Evolutionary conservation across 202 grass and related monocot species (phyloP).

Genomic region (Panicum hallii): DNA sequence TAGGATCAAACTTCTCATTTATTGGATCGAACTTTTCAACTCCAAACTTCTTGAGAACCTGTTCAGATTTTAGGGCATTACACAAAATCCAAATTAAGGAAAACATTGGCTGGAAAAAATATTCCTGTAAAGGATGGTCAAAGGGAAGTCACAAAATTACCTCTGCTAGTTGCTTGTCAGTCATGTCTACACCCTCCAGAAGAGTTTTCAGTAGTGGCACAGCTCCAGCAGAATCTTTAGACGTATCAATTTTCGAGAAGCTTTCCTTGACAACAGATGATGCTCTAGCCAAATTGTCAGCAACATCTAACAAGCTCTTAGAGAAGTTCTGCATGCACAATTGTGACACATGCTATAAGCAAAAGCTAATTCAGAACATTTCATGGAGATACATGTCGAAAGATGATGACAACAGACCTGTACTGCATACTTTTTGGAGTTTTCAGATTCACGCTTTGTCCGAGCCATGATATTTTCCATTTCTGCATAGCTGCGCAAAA

Average conservation of each 20-base stretch:
- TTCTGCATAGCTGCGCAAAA: slow-evolving; percentile 85
- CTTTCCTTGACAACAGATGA: slow-evolving; percentile 92
- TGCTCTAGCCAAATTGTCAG: slow-evolving; percentile 91
- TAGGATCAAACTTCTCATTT: slow-evolving; percentile 85
- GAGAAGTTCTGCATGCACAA: slow-evolving; percentile 69
- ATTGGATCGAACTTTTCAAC: slow-evolving; percentile 79
- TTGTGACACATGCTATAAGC: slow-evolving; percentile 23
- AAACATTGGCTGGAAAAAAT: neutral
- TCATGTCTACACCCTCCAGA: slow-evolving; percentile 94
- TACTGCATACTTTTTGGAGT: slow-evolving; percentile 84
- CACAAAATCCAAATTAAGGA: slow-evolving; percentile 19
- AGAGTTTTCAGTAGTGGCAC: slow-evolving; percentile 77
- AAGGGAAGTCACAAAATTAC: slow-evolving; percentile 40
- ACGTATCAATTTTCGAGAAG: slow-evolving; percentile 74
- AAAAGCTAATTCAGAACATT: slow-evolving; percentile 28
- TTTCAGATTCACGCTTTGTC: slow-evolving; percentile 93
- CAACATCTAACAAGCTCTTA: slow-evolving; percentile 90
- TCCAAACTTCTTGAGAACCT: slow-evolving; percentile 93
- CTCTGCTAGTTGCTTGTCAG: slow-evolving; percentile 91
- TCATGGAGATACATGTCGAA: slow-evolving; percentile 18
- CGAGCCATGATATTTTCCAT: slow-evolving; percentile 83
- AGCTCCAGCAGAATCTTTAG: slow-evolving; percentile 77
- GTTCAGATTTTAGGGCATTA: slow-evolving; percentile 29
- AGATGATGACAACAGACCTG: slow-evolving; percentile 60
- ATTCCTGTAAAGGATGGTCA: neutral